These are phyloP conservation scores for Citrus medica DNA, from an alignment of 345 rosid genomes.

Conservation along the genomic window DNA sequence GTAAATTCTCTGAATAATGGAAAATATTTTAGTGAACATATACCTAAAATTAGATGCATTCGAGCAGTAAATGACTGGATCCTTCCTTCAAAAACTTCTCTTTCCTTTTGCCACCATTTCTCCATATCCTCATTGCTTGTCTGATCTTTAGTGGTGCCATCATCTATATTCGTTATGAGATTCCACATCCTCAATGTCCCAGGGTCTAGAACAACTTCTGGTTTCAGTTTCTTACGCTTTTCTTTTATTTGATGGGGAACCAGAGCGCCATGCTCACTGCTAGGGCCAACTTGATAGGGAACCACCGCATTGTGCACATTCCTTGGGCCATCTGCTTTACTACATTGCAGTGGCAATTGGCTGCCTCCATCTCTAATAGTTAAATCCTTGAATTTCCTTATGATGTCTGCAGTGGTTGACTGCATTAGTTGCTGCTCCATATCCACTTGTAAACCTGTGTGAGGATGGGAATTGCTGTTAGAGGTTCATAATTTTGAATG, in stretches of 20 bases:
- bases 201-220: slow-evolving; percentile 33
- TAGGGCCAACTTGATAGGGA: slow-evolving; percentile 6
- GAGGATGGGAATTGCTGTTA: not conserved
- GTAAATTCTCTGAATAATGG: not conserved
- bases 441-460: not conserved
- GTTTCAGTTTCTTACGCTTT: not conserved
- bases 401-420: not conserved
- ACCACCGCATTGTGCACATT: slow-evolving; percentile 10
- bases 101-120: slow-evolving; percentile 35
- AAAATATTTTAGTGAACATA: not conserved
- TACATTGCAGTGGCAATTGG: not conserved
- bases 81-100: slow-evolving; percentile 24
- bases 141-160: not conserved
- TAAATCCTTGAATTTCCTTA: slow-evolving; percentile 6
- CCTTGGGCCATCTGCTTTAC: not conserved
- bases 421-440: not conserved
- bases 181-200: slow-evolving; percentile 41
- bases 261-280: not conserved
- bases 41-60: slow-evolving; percentile 50
- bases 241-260: slow-evolving; percentile 21
- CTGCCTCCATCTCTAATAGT: slow-evolving; percentile 3
- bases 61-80: slow-evolving; percentile 27
- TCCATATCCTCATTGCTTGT: slow-evolving; percentile 20
- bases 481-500: not conserved
- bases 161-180: slow-evolving; percentile 22